Conservation (phyloP, 495 filamentous ascomycete species). For the Penicillium dipodomyicola region DNA sequence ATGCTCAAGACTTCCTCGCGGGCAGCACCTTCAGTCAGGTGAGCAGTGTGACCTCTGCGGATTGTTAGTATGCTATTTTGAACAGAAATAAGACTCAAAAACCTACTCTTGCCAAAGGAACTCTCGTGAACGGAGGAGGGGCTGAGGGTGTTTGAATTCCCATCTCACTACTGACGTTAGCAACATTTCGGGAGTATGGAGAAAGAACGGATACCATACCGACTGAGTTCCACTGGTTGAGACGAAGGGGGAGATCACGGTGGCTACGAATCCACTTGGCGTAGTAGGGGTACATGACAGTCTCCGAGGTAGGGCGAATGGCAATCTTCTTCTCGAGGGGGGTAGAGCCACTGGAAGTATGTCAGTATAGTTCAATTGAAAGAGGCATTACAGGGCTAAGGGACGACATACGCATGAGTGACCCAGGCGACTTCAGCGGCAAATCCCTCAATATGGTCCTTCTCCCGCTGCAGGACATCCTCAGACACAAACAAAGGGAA, state of each 20-base stretch:
- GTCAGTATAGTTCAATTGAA: conserved; percentile 12
- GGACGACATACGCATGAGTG: conserved; percentile 73
- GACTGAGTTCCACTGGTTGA: conserved; percentile 98
- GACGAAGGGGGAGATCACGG: conserved; percentile 83
- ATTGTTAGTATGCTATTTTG: conserved; percentile 3
- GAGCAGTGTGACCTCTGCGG: conserved; percentile 78
- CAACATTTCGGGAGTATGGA: neutral
- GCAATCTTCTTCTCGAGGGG: conserved; percentile 93
- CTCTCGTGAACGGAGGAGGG: conserved; percentile 88
- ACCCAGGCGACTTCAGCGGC: conserved; percentile 98
- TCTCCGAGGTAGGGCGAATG: conserved; percentile 92
- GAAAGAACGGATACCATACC: conserved; percentile 24
- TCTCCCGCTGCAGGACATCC: conserved; percentile 89
- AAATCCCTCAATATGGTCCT: conserved; percentile 96
- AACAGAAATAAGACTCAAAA: neutral
- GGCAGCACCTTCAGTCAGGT: conserved; percentile 74
- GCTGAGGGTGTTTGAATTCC: conserved; percentile 98
- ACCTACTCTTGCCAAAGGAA: conserved; percentile 90
- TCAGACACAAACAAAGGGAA: conserved; percentile 93
- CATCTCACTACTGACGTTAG: conserved; percentile 67
- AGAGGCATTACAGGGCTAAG: neutral
- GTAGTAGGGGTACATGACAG: conserved; percentile 94
- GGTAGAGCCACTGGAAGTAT: conserved; percentile 59
- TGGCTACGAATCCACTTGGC: conserved; percentile 94
- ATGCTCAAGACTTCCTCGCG: conserved; percentile 85